Percentiles rank a stretch among this genome's conserved stretches.
Conservation (phyloP, 805 yeast species). For the Saccharomycopsis babjevae region DNA sequence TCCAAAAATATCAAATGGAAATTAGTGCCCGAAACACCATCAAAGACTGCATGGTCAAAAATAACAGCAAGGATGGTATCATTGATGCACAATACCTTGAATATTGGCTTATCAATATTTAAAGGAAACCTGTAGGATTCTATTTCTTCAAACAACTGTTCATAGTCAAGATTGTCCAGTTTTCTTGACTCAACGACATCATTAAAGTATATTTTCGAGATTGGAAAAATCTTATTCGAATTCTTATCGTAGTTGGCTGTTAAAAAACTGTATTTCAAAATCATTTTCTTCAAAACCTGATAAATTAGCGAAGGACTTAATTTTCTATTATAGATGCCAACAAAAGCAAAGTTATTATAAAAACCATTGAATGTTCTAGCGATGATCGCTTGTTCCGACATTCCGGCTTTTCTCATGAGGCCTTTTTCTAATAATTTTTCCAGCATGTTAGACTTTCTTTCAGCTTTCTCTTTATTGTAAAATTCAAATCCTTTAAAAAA, state of each 20-base stretch:
- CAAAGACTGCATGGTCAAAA: constrained; percentile 8
- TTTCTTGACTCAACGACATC: background rate
- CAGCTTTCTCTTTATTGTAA: background rate
- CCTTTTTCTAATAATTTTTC: background rate
- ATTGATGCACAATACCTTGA: background rate
- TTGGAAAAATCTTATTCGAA: background rate
- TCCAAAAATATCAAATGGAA: background rate
- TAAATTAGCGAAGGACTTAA: background rate
- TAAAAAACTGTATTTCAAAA: constrained; percentile 2
- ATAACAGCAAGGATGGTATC: background rate
- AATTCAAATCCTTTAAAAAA: background rate
- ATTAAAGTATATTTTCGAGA: background rate
- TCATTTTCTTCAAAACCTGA: background rate
- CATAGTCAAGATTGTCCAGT: background rate
- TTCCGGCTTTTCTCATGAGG: constrained; percentile 1
- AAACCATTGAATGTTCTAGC: constrained; percentile 3
- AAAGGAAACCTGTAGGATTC: constrained; percentile 1
- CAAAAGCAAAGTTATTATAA: background rate
- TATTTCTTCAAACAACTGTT: background rate
- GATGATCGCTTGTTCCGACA: background rate
- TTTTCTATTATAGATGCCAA: background rate
- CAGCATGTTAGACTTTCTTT: background rate
- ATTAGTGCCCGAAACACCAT: constrained; percentile 3
- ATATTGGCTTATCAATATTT: background rate
- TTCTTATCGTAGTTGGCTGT: background rate